Conservation (phyloP, 2,329 filamentous ascomycete species). For the Penicillium hesseltinei region DNA sequence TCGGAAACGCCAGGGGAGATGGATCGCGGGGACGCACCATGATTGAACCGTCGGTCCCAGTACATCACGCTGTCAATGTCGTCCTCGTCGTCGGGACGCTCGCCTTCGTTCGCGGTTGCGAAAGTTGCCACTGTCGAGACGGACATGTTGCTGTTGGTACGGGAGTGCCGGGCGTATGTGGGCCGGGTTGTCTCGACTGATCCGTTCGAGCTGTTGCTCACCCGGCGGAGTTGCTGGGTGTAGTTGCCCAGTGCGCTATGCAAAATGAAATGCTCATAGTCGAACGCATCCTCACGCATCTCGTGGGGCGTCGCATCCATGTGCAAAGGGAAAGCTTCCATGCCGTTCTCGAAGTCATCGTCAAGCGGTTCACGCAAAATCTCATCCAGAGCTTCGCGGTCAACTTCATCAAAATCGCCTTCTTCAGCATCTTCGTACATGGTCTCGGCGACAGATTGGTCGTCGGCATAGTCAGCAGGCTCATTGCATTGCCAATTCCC, state of each 20-base stretch:
- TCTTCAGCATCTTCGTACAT: constrained; percentile 47
- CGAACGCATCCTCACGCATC: constrained; percentile 90
- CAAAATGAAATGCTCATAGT: constrained; percentile 94
- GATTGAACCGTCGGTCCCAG: constrained; percentile 39
- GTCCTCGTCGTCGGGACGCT: constrained; percentile 37
- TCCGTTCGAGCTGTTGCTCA: constrained; percentile 42
- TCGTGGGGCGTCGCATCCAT: constrained; percentile 73
- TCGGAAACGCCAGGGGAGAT: not conserved
- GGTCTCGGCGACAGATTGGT: constrained; percentile 35
- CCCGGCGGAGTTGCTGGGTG: constrained; percentile 33
- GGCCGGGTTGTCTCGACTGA: constrained; percentile 54
- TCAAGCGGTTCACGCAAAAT: constrained; percentile 51
- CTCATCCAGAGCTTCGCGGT: constrained; percentile 59
- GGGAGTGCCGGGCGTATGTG: constrained; percentile 38
- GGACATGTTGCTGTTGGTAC: constrained; percentile 59
- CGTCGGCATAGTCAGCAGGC: constrained; percentile 24
- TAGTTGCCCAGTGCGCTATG: constrained; percentile 81
- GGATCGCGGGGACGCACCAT: constrained; percentile 23
- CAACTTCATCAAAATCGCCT: constrained; percentile 48
- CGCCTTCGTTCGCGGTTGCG: constrained; percentile 60
- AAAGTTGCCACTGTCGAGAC: constrained; percentile 62
- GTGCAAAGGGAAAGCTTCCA: constrained; percentile 20
- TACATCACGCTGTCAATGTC: constrained; percentile 42
- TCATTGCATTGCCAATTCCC: constrained; percentile 11
- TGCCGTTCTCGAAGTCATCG: constrained; percentile 36